These are phyloP conservation scores for Annulohypoxylon bovei DNA, from an alignment of 495 filamentous ascomycete genomes.

Conservation along the genomic window DNA sequence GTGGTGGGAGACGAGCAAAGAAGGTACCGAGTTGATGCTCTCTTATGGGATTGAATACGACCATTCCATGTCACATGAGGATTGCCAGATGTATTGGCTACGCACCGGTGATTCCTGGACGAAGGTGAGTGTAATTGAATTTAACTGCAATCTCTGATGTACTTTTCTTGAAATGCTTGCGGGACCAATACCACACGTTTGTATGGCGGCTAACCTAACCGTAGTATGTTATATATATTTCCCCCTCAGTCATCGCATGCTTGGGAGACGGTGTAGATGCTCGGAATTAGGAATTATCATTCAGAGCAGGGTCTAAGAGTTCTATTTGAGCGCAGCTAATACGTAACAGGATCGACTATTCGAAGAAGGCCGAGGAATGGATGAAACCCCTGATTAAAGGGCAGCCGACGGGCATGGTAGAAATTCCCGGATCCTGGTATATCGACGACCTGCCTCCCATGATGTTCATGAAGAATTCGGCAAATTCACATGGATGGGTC, in stretches of 20 bases:
- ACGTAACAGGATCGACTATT: constrained; percentile 55
- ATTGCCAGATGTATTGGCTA: constrained; percentile 67
- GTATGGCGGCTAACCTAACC: constrained; percentile 6
- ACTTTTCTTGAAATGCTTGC: background rate
- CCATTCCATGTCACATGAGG: constrained; percentile 62
- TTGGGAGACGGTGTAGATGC: background rate
- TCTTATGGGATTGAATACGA: constrained; percentile 73
- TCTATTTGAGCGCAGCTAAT: background rate
- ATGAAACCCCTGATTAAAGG: constrained; percentile 64
- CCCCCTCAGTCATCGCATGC: background rate
- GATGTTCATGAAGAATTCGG: constrained; percentile 65
- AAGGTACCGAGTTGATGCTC: constrained; percentile 72
- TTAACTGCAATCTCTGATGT: background rate
- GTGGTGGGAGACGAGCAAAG: constrained; percentile 73
- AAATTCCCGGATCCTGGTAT: constrained; percentile 68
- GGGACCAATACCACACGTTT: background rate
- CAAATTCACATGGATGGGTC: constrained; percentile 67
- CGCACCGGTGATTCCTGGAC: constrained; percentile 58
- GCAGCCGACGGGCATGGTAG: constrained; percentile 60
- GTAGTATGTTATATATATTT: constrained; percentile 1
- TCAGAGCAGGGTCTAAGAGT: background rate
- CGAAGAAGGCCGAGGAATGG: constrained; percentile 62
- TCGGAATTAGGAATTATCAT: background rate
- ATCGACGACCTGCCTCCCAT: constrained; percentile 66
- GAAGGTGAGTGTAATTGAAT: constrained; percentile 34